phyloP scores from a whole-genome alignment of 2,329 filamentous ascomycete species.

The Alternaria viburni region DNA sequence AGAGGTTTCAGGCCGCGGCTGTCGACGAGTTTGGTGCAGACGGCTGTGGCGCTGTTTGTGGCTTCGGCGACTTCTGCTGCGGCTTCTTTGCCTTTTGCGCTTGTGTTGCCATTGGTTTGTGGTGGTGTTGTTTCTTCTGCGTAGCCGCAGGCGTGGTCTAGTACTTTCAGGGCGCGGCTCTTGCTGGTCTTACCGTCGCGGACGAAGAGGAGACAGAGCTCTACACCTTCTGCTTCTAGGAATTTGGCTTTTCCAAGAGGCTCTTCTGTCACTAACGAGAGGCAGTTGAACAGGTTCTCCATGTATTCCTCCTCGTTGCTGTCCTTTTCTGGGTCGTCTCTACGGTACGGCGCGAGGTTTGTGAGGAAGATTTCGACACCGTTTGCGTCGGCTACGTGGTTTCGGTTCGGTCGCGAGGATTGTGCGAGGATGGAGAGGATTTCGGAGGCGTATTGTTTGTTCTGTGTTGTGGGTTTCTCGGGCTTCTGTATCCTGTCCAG shows the following conservation, averaged over 20 bases:
- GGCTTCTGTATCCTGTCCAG: slow-evolving; percentile 72
- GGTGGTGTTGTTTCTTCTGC: slow-evolving; percentile 29
- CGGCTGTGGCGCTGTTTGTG: slow-evolving; percentile 56
- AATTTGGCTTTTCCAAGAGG: slow-evolving; percentile 78
- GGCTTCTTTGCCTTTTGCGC: slow-evolving; percentile 23
- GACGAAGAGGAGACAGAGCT: slow-evolving; percentile 90
- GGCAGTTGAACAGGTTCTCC: slow-evolving; percentile 87
- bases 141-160: slow-evolving; percentile 80
- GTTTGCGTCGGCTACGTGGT: slow-evolving; percentile 68
- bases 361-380: slow-evolving; percentile 82
- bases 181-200: slow-evolving; percentile 87
- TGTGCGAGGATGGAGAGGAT: slow-evolving; percentile 89
- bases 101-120: slow-evolving; percentile 21
- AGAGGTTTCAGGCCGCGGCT: slow-evolving; percentile 82
- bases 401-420: slow-evolving; percentile 70
- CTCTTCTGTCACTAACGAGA: slow-evolving; percentile 82
- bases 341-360: slow-evolving; percentile 82
- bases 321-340: slow-evolving; percentile 82
- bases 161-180: slow-evolving; percentile 74
- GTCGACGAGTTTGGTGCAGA: slow-evolving; percentile 80
- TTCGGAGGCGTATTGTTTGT: slow-evolving; percentile 94
- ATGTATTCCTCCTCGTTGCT: slow-evolving; percentile 93
- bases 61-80: slow-evolving; percentile 4
- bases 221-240: slow-evolving; percentile 87
- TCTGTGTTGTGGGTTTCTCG: slow-evolving; percentile 77